Percentiles rank a stretch among this genome's conserved stretches.
These are phyloP conservation scores for Mangifera indica DNA, from an alignment of 345 rosid species.

Conservation along the genomic window DNA sequence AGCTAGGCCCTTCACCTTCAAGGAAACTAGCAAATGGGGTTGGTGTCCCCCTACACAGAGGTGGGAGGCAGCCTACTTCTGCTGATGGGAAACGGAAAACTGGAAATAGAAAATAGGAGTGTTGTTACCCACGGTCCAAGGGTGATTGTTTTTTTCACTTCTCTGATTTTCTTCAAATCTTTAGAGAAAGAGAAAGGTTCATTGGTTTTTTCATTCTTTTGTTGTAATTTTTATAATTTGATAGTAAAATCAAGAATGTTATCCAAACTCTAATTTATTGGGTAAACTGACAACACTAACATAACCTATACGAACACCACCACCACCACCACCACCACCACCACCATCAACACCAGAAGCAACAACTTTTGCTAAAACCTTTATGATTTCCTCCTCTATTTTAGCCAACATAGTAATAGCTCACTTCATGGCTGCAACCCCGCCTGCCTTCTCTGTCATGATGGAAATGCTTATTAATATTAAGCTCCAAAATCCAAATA, in stretches of 20 bases:
- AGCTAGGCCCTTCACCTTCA: constrained; percentile 63
- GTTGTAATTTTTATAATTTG: constrained; percentile 31
- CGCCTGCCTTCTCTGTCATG: no score
- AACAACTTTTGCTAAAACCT: no score
- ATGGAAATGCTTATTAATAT: no score
- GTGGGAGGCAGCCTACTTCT: constrained; percentile 48
- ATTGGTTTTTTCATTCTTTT: constrained; percentile 10
- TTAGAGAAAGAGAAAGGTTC: constrained; percentile 18
- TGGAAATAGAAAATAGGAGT: constrained; percentile 53
- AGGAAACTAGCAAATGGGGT: constrained; percentile 52
- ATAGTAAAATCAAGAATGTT: no score
- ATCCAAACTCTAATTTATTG: no score
- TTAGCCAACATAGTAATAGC: no score
- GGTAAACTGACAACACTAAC: not conserved
- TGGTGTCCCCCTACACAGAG: constrained; percentile 39
- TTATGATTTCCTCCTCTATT: no score
- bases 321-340: no score
- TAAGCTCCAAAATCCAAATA: no score
- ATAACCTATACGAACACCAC: no score
- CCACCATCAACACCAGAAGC: no score
- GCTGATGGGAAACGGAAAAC: constrained; percentile 66
- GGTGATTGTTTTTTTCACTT: constrained; percentile 29
- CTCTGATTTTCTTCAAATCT: constrained; percentile 19
- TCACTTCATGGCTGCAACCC: no score
- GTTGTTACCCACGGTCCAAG: constrained; percentile 27